Percentiles rank a stretch among this genome's conserved stretches.
These are phyloP conservation scores for Dactylellina sp. DNA, from an alignment of 2,329 filamentous ascomycete species.

Conservation along the genomic window DNA sequence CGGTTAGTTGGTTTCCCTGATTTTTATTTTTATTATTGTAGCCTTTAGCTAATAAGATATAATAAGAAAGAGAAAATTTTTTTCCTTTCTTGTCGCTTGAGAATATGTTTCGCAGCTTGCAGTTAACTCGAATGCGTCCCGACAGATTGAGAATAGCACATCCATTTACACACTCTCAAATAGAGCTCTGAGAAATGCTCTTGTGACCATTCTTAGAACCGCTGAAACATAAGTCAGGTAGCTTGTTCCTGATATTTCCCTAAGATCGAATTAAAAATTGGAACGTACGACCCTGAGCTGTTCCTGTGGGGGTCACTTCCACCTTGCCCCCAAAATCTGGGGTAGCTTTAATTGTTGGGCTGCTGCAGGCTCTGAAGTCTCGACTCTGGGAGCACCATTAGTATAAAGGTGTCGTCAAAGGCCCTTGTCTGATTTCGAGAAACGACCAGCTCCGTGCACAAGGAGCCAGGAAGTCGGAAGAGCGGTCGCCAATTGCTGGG, in stretches of 20 bases:
- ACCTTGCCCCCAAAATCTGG: conserved; percentile 51
- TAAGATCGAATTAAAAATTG: conserved; percentile 36
- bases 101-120: conserved; percentile 3
- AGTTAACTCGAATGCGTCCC: conserved; percentile 10
- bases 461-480: conserved; percentile 29
- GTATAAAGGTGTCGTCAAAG: conserved; percentile 46
- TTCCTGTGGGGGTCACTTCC: conserved; percentile 36
- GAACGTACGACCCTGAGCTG: conserved; percentile 38
- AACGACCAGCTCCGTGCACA: conserved; percentile 41
- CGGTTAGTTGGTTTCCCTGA: conserved; percentile 18
- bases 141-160: conserved; percentile 31
- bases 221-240: neutral
- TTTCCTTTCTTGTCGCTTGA: neutral
- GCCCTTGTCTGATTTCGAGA: conserved; percentile 35
- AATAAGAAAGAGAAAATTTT: conserved; percentile 30
- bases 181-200: conserved; percentile 30
- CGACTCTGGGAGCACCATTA: conserved; percentile 4
- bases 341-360: conserved; percentile 39
- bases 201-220: conserved; percentile 35
- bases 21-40: conserved; percentile 13
- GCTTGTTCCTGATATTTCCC: conserved; percentile 25
- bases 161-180: conserved; percentile 23
- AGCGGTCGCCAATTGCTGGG: conserved; percentile 1
- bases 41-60: conserved; percentile 34
- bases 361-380: conserved; percentile 10